Percentiles rank a stretch among this genome's conserved stretches.
phyloP scores from a whole-genome alignment of 257 asterid species.

The Gentiana straminea region DNA sequence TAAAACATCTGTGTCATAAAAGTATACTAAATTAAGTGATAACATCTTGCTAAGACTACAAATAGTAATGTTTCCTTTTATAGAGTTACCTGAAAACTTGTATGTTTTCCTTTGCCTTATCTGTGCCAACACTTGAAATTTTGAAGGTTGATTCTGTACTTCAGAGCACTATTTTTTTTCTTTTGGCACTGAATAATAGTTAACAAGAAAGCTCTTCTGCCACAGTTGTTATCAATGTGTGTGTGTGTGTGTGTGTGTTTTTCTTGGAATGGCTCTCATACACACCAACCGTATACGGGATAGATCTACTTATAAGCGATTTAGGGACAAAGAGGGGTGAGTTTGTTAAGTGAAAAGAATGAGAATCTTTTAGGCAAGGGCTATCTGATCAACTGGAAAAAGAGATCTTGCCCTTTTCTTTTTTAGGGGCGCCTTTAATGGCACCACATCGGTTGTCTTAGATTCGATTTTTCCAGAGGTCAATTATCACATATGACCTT shows the following conservation, averaged over 20 bases:
- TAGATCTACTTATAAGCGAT: conserved; percentile 51
- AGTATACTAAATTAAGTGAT: conserved; percentile 14
- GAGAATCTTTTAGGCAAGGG: conserved; percentile 53
- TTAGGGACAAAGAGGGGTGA: conserved; percentile 20
- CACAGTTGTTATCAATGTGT: conserved; percentile 23
- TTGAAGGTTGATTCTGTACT: conserved; percentile 19
- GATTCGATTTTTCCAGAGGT: no score
- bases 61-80: conserved; percentile 8
- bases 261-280: conserved; percentile 21
- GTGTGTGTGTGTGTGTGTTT: conserved; percentile 6
- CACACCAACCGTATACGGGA: conserved; percentile 18
- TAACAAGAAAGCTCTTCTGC: conserved; percentile 15
- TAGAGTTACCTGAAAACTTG: conserved; percentile 34
- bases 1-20: conserved; percentile 48
- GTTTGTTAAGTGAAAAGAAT: conserved; percentile 44
- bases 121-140: conserved; percentile 23
- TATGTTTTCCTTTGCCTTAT: conserved; percentile 21
- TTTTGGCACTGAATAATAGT: conserved; percentile 14
- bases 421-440: no score
- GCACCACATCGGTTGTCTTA: no score
- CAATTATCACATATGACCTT: no score
- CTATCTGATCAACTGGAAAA: conserved; percentile 21
- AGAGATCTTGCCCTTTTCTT: no score
- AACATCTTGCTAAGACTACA: conserved; percentile 15
- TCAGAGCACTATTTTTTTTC: conserved; percentile 6